Percentiles rank a stretch among this genome's conserved stretches.
phyloP scores from a whole-genome alignment of 2,329 filamentous ascomycete species.

The Aspergillus proliferans region DNA sequence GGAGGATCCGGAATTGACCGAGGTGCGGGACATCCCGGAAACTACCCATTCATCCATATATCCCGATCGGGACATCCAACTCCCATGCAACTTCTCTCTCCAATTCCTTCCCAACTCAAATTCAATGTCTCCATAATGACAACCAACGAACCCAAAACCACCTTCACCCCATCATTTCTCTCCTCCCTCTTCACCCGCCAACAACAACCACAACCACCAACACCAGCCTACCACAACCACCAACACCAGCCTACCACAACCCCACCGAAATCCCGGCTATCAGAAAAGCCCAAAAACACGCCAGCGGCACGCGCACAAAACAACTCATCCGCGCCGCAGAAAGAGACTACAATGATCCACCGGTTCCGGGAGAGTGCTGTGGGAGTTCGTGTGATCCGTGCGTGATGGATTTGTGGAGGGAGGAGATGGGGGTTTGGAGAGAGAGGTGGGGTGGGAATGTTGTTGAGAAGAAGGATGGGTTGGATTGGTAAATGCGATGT shows the following conservation, averaged over 20 bases:
- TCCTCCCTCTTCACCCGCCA: not conserved
- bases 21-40: no score
- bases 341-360: slow-evolving; percentile 24
- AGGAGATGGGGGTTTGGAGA: slow-evolving; percentile 29
- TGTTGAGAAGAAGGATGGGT: slow-evolving; percentile 5
- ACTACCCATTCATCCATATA: no score
- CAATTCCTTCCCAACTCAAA: no score
- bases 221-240: slow-evolving; percentile 17
- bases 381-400: slow-evolving; percentile 33
- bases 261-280: slow-evolving; percentile 20
- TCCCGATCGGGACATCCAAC: no score
- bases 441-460: slow-evolving; percentile 25
- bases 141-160: no score
- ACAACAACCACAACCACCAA: slow-evolving; percentile 2
- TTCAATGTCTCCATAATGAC: no score
- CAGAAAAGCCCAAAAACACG: slow-evolving; percentile 22
- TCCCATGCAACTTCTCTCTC: no score
- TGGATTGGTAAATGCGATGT: not conserved
- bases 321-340: slow-evolving; percentile 27
- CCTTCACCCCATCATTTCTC: not conserved
- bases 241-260: slow-evolving; percentile 17
- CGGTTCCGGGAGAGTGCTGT: slow-evolving; percentile 29
- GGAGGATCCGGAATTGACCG: no score
- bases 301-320: slow-evolving; percentile 25
- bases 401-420: slow-evolving; percentile 29